A percentile compares a stretch with the other conserved stretches of the same genome.
Evolutionary conservation across 1,284 basidiomycete genomes (phyloP).

Genomic region (Moesziomyces sp.): DNA sequence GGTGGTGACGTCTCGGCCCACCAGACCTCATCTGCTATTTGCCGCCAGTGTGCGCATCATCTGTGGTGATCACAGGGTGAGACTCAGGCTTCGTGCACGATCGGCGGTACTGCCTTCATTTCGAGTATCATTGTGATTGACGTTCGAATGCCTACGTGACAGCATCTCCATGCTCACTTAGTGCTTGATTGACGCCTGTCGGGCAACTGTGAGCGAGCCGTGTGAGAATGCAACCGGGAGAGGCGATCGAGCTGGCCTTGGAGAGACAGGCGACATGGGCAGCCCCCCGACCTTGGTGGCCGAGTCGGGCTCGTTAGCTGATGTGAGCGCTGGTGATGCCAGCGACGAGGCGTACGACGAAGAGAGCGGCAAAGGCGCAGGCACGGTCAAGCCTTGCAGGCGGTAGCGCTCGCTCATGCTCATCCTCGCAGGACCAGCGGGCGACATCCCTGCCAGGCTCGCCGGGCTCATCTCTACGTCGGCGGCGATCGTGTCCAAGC

Average conservation of each 20-base stretch:
- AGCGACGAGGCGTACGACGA: conserved; percentile 8
- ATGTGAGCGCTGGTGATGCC: conserved; percentile 18
- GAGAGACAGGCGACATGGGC: conserved; percentile 12
- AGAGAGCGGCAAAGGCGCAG: conserved; percentile 31
- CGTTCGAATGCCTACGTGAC: too few relatives aligned
- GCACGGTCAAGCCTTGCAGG: conserved; percentile 32
- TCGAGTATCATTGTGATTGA: too few relatives aligned
- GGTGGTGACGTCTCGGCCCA: too few relatives aligned
- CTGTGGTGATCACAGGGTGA: too few relatives aligned
- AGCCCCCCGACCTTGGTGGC: conserved; percentile 10
- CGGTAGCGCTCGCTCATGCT: conserved; percentile 46
- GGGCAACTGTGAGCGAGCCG: conserved; percentile 19
- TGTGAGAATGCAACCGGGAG: conserved; percentile 18
- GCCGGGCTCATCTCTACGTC: conserved; percentile 35
- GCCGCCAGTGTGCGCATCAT: too few relatives aligned
- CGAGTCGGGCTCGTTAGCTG: conserved; percentile 11
- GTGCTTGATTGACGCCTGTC: conserved; percentile 15
- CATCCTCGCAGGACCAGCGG: conserved; percentile 18
- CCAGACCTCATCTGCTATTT: too few relatives aligned
- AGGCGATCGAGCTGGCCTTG: conserved; percentile 8
- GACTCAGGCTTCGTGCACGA: too few relatives aligned
- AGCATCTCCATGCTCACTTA: background rate
- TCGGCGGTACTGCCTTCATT: too few relatives aligned
- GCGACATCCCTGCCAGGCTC: conserved; percentile 10
- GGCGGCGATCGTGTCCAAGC: conserved; percentile 2